These are phyloP conservation scores for Phytophthora pluvialis DNA, from an alignment of 352 stramenopile genomes.

Conservation along the genomic window DNA sequence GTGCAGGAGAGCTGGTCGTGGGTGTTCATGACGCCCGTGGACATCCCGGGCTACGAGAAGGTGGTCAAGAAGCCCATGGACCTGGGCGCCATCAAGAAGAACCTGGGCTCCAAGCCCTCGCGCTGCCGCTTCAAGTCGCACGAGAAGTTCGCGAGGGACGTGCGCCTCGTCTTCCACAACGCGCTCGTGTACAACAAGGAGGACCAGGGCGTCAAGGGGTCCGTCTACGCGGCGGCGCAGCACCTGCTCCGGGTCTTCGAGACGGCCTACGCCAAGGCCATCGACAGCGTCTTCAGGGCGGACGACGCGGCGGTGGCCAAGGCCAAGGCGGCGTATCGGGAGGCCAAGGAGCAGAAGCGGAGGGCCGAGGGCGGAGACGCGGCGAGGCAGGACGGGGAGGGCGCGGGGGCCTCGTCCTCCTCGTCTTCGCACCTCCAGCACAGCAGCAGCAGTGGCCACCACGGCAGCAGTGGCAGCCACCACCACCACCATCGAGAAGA, in stretches of 20 bases:
- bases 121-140: conserved; percentile 86
- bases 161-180: conserved; percentile 87
- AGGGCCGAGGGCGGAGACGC: conserved; percentile 17
- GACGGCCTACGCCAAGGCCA: conserved; percentile 77
- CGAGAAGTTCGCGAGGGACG: conserved; percentile 84
- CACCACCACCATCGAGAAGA: conserved; percentile 37
- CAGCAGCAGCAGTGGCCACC: conserved; percentile 23
- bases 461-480: conserved; percentile 19
- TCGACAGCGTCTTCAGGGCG: conserved; percentile 63
- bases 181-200: conserved; percentile 82
- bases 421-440: conserved; percentile 26
- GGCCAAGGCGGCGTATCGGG: conserved; percentile 36
- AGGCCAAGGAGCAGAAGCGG: conserved; percentile 34
- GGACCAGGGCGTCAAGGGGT: conserved; percentile 76
- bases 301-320: conserved; percentile 37
- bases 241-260: conserved; percentile 85
- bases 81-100: conserved; percentile 76
- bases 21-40: conserved; percentile 85
- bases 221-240: conserved; percentile 81
- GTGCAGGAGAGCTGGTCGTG: conserved; percentile 89
- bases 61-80: conserved; percentile 89
- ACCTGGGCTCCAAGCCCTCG: conserved; percentile 78
- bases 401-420: conserved; percentile 4
- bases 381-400: conserved; percentile 6
- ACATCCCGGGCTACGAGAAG: conserved; percentile 71